These are phyloP conservation scores for Suhomyces panamericanus DNA, from an alignment of 1,139 yeast species.

Conservation along the genomic window DNA sequence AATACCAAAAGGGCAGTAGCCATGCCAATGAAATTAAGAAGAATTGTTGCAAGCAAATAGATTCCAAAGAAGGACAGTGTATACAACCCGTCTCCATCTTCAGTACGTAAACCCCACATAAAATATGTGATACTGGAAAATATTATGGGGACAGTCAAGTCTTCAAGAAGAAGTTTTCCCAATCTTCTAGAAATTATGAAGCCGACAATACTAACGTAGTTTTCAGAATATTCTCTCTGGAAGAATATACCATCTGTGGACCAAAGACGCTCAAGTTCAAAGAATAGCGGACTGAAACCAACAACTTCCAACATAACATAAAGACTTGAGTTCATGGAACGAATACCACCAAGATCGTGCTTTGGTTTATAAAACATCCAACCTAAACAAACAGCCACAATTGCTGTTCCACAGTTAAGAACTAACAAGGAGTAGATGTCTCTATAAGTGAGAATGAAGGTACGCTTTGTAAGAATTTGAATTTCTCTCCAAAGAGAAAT, in stretches of 20 bases:
- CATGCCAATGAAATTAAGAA: conserved; percentile 58
- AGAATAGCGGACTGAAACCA: conserved; percentile 66
- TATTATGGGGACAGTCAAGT: conserved; percentile 59
- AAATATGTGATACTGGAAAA: conserved; percentile 66
- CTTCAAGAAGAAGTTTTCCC: conserved; percentile 69
- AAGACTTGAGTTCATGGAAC: conserved; percentile 62
- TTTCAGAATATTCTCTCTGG: conserved; percentile 73
- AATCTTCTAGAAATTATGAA: conserved; percentile 67
- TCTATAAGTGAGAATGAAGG: conserved; percentile 54
- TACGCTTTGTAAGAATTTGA: conserved; percentile 55
- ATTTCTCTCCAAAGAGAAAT: conserved; percentile 47
- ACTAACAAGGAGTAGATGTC: conserved; percentile 60
- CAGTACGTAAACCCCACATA: conserved; percentile 68
- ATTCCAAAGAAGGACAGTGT: conserved; percentile 52
- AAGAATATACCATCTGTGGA: conserved; percentile 65
- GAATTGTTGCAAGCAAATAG: conserved; percentile 60
- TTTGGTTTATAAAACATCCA: conserved; percentile 76
- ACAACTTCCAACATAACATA: conserved; percentile 67
- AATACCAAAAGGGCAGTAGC: conserved; percentile 57
- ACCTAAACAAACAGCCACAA: conserved; percentile 65
- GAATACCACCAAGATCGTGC: conserved; percentile 61
- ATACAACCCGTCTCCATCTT: conserved; percentile 19
- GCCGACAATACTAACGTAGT: conserved; percentile 65
- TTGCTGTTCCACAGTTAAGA: conserved; percentile 53
- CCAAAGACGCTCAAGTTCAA: conserved; percentile 75